phyloP scores from a whole-genome alignment of 768 basidiomycete genomes.

The Lactifluus subvellereus region DNA sequence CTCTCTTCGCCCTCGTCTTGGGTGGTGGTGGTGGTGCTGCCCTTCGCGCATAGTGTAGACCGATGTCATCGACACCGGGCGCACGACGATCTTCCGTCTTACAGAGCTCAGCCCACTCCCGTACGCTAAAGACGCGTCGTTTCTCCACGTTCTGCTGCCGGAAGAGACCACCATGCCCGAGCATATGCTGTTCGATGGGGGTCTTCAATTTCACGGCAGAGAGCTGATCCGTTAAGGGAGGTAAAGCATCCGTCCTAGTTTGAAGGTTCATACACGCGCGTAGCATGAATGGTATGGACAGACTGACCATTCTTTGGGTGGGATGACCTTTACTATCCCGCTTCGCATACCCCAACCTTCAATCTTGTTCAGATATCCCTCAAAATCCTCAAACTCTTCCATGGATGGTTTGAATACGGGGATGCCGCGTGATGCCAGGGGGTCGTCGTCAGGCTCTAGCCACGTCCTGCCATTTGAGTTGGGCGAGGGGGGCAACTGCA shows the following conservation, averaged over 20 bases:
- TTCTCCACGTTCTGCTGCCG: constrained; percentile 90
- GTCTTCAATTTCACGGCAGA: constrained; percentile 70
- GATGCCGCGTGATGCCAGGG: constrained; percentile 78
- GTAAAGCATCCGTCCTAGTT: constrained; percentile 64
- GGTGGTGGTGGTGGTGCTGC: constrained; percentile 32
- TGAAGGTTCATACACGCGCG: constrained; percentile 22
- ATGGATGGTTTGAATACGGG: constrained; percentile 95
- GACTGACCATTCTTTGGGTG: constrained; percentile 86
- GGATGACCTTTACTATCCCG: constrained; percentile 95
- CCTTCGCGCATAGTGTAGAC: constrained; percentile 40
- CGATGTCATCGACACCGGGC: constrained; percentile 66
- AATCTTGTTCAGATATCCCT: constrained; percentile 78
- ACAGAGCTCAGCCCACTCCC: constrained; percentile 83
- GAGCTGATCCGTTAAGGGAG: constrained; percentile 66
- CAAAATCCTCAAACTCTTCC: constrained; percentile 89
- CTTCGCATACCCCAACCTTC: constrained; percentile 87
- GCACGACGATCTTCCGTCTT: constrained; percentile 64
- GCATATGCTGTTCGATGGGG: constrained; percentile 93
- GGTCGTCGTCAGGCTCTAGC: constrained; percentile 78
- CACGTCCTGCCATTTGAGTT: constrained; percentile 56
- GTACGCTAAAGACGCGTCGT: constrained; percentile 72
- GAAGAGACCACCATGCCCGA: constrained; percentile 81
- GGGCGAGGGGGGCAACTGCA: constrained; percentile 50
- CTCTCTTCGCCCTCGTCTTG: constrained; percentile 40
- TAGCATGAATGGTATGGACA: constrained; percentile 20